Evolutionary conservation across 257 asterid species (phyloP).

Genomic region (Fraxinus pennsylvanica): DNA sequence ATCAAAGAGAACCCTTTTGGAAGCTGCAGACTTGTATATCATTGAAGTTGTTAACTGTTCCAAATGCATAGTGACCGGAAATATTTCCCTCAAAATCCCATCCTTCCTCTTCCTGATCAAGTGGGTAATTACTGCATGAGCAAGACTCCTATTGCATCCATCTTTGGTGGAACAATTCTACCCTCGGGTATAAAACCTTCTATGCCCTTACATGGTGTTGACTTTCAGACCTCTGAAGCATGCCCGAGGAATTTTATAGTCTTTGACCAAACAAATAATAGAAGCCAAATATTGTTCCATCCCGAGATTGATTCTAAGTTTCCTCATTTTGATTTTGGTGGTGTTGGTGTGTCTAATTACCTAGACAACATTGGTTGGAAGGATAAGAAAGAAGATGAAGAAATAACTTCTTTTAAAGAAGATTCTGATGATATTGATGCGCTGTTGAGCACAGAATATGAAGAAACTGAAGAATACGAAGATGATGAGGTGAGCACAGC

Average conservation of each 20-base stretch:
- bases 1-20: constrained; percentile 11
- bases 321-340: constrained; percentile 38
- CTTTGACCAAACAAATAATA: constrained; percentile 55
- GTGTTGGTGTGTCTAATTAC: constrained; percentile 30
- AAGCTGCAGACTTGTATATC: constrained; percentile 21
- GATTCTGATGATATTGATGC: constrained; percentile 79
- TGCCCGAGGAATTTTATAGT: constrained; percentile 74
- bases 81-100: constrained; percentile 35
- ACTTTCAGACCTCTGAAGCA: constrained; percentile 54
- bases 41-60: constrained; percentile 15
- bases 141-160: constrained; percentile 40
- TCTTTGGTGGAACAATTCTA: constrained; percentile 33
- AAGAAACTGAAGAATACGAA: constrained; percentile 43
- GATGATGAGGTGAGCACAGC: constrained; percentile 85
- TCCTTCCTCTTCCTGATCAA: constrained; percentile 45
- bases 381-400: constrained; percentile 31
- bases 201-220: constrained; percentile 39
- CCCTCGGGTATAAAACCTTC: constrained; percentile 37
- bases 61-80: constrained; percentile 60
- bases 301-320: constrained; percentile 57
- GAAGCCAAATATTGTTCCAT: constrained; percentile 69
- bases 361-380: constrained; percentile 21
- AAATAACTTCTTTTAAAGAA: constrained; percentile 47
- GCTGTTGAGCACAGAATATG: constrained; percentile 59
- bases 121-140: constrained; percentile 36